These are phyloP conservation scores for Cornus kousa DNA, from an alignment of 148 eudicot species.

Conservation along the genomic window DNA sequence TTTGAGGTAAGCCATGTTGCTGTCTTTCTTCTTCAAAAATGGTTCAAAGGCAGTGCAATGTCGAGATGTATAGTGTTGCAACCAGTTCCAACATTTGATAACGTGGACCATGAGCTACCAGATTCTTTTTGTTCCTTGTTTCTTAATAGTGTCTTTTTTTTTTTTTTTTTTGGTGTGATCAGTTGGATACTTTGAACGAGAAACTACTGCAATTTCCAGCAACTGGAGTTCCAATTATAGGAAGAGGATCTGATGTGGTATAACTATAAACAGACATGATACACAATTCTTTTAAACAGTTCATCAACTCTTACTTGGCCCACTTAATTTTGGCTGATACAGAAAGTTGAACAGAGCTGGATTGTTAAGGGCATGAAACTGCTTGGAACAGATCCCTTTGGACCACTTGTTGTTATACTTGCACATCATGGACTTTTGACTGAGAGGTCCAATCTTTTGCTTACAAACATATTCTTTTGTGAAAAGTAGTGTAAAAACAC, in stretches of 20 bases:
- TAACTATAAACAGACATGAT: not conserved
- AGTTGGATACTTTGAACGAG: constrained; percentile 93
- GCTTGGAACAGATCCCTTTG: constrained; percentile 55
- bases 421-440: constrained; percentile 61
- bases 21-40: not conserved
- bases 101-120: not conserved
- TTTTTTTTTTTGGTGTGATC: constrained; percentile 10
- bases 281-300: not conserved
- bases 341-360: constrained; percentile 36
- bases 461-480: not conserved
- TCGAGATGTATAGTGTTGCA: not conserved
- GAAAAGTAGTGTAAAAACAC: not conserved
- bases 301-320: not conserved
- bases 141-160: constrained; percentile 15
- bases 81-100: not conserved
- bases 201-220: constrained; percentile 37
- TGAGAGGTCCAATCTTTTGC: constrained; percentile 44
- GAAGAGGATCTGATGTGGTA: constrained; percentile 36
- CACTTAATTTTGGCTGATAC: constrained; percentile 14
- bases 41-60: not conserved
- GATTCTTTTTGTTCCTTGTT: not conserved
- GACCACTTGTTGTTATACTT: constrained; percentile 57
- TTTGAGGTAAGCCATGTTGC: not conserved
- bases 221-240: constrained; percentile 17
- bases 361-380: constrained; percentile 18